Percentiles rank a stretch among this genome's conserved stretches.
phyloP scores from a whole-genome alignment of 2,329 filamentous ascomycete species.

The Alternaria metachromatica region DNA sequence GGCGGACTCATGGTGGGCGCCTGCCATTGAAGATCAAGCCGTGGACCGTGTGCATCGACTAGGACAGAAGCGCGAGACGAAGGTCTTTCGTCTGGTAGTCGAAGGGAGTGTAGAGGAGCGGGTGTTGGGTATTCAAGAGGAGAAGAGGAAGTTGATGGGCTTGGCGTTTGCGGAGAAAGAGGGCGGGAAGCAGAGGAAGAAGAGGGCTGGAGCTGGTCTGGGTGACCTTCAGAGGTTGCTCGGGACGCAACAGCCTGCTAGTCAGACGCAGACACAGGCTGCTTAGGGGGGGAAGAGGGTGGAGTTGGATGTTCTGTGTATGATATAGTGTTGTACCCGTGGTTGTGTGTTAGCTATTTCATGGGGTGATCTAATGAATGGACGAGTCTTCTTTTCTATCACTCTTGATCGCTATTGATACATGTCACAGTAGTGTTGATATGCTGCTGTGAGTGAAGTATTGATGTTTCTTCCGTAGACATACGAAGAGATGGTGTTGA shows the following conservation, averaged over 20 bases:
- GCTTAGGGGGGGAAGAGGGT: neutral
- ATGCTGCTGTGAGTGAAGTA: neutral
- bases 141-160: conserved; percentile 78
- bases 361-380: neutral
- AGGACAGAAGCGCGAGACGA: conserved; percentile 79
- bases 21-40: conserved; percentile 90
- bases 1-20: conserved; percentile 87
- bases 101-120: conserved; percentile 81
- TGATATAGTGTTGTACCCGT: neutral
- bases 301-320: neutral
- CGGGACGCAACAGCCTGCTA: conserved; percentile 21
- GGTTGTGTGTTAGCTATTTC: neutral
- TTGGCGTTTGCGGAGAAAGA: conserved; percentile 79
- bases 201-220: conserved; percentile 52
- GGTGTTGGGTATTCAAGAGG: conserved; percentile 77
- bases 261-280: neutral
- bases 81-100: conserved; percentile 81
- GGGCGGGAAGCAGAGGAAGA: conserved; percentile 59
- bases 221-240: conserved; percentile 54
- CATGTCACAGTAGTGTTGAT: neutral
- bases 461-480: neutral
- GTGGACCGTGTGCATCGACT: conserved; percentile 86
- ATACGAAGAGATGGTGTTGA: neutral
- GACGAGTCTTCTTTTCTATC: neutral
- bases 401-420: neutral